Evolutionary conservation across 352 stramenopile genomes (phyloP), one percentile per base, ranked within the genome.

Genomic region (Globisporangium polare): DNA sequence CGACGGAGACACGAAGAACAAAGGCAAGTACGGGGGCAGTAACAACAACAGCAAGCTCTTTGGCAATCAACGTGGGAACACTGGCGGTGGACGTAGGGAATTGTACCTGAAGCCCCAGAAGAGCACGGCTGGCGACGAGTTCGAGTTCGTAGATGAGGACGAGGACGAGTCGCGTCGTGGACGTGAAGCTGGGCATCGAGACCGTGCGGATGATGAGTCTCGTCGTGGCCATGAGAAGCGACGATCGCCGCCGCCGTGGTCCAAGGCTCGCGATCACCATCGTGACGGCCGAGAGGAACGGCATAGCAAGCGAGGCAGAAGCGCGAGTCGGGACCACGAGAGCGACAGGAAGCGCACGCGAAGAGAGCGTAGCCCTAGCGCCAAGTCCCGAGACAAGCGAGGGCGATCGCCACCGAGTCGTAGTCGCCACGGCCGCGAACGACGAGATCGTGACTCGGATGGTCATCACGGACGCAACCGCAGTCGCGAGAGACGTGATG

Each of bases 1-100:
- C 50, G 83, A 64, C 58, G 88, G 89, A 62, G 62, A 66, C 33
- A 75, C 87, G 45, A 71, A 74, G 10, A 74, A 86, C 47, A 42
- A 66, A 31, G 73, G 83, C 24, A 83, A 71, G 45, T 70, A 59
- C 43, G 49, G 60, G 13, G 27, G 47, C 12, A 26, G 18, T 3
- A 37, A 24, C 10, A 26, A 5, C 8, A 65, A 46, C 51, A 63
- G 50, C 10, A 55, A 42, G 65, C 75, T 22, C 33, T 87, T 18
- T 70, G 69, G 47, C 2, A 58, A 29, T 68, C 60, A 22, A 71
- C 27, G 50, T 42, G 29, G 29, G 29, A 33, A 33, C 3, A 33
- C 29, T 42, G 50, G 18, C 20, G 29, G 50, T 56, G 29, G 50
- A 2, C n/a, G n/a, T n/a, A n/a, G 73, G 45, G 37, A 24, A 18